A percentile compares a stretch with the other conserved stretches of the same genome.
These are phyloP conservation scores for Plenodomus tracheiphilus DNA, from an alignment of 2,329 filamentous ascomycete species.

Conservation along the genomic window DNA sequence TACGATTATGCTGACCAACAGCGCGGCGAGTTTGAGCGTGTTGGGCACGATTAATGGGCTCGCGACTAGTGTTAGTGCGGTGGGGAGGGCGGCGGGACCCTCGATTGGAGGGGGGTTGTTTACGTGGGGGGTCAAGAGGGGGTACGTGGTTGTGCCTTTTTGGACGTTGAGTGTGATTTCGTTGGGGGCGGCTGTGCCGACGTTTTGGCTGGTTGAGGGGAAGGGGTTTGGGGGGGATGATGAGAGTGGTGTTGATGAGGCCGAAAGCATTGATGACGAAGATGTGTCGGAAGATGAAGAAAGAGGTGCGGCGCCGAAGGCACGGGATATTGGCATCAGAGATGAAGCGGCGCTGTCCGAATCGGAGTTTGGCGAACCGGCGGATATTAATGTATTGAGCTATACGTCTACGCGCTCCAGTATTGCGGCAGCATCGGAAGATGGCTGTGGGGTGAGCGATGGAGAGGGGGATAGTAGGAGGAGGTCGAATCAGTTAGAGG, in stretches of 20 bases:
- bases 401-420: constrained; percentile 36
- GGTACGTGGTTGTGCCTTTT: constrained; percentile 79
- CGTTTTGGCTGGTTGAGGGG: constrained; percentile 74
- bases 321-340: background rate
- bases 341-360: constrained; percentile 33
- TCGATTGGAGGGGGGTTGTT: constrained; percentile 74
- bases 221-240: constrained; percentile 62
- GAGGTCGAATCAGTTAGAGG: constrained; percentile 15
- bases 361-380: constrained; percentile 43
- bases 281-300: constrained; percentile 2
- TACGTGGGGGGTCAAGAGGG: constrained; percentile 72
- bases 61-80: constrained; percentile 77
- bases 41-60: constrained; percentile 91
- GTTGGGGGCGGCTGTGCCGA: constrained; percentile 68
- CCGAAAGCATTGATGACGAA: constrained; percentile 24
- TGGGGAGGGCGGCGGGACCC: constrained; percentile 80
- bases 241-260: constrained; percentile 29
- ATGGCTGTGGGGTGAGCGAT: constrained; percentile 20
- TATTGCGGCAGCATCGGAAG: constrained; percentile 24
- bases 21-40: constrained; percentile 71
- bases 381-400: constrained; percentile 35
- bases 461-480: constrained; percentile 13
- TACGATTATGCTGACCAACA: constrained; percentile 90
- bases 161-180: constrained; percentile 73
- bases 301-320: background rate